phyloP scores from a whole-genome alignment of 1,284 basidiomycete genomes.

The Malassezia obtusa region DNA sequence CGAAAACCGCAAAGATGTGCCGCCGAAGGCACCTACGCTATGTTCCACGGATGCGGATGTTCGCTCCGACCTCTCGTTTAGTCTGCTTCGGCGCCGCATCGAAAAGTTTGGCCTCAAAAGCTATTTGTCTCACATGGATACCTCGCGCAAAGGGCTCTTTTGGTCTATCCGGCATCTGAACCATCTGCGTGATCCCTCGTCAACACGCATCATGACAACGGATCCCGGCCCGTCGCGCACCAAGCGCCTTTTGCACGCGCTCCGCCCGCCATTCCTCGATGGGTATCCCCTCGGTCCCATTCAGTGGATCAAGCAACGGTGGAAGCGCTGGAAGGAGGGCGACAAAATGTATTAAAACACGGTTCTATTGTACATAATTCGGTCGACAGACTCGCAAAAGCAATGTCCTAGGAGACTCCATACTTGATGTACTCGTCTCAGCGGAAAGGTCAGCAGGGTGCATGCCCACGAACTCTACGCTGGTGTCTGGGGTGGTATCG shows the following conservation, averaged over 20 bases:
- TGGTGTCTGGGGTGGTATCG: neutral
- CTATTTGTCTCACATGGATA: constrained; percentile 41
- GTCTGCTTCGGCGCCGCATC: constrained; percentile 33
- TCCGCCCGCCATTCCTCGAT: constrained; percentile 44
- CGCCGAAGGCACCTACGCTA: constrained; percentile 5
- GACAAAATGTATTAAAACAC: no score
- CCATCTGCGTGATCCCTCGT: constrained; percentile 1
- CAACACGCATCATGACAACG: neutral
- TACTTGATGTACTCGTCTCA: neutral
- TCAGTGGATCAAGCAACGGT: constrained; percentile 33
- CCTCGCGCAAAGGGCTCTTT: constrained; percentile 33
- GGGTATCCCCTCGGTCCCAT: constrained; percentile 36
- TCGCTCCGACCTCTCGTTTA: constrained; percentile 31
- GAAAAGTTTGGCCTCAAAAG: constrained; percentile 46
- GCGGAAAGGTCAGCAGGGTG: neutral
- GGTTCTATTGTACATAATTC: neutral
- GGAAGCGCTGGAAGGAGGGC: constrained; percentile 10
- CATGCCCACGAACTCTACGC: neutral
- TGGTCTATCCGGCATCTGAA: constrained; percentile 21
- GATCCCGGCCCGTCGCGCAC: neutral
- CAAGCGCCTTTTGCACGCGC: constrained; percentile 32
- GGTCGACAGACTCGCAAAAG: neutral
- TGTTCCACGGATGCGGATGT: constrained; percentile 35
- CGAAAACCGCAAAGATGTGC: neutral
- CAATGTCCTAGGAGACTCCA: neutral